Base-by-base conservation (phyloP, 2,329 filamentous ascomycete genomes). In the Aureobasidium musti region DNA sequence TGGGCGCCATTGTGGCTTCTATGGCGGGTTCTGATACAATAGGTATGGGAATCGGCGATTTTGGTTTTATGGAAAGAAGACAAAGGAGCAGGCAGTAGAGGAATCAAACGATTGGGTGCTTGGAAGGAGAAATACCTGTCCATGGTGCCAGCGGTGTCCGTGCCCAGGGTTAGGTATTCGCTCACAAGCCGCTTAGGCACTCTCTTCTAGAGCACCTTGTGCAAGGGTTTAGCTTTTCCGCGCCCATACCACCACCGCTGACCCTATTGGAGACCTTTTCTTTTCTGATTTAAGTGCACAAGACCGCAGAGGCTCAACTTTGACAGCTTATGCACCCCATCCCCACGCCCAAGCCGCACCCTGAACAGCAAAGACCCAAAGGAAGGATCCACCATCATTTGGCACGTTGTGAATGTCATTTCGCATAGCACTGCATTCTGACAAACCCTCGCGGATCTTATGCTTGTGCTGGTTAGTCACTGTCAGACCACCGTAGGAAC, bases 381-480 rank as follows among this genome's bases (percentile, higher is more conserved):
- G 28, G 26, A 53, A 53, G 53, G 21, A 56, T 41, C 53, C 53
- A 56, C 53, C 21, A 28, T 33, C n/a, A 26, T 35, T 56, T 56
- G 53, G 53, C 53, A 39, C 13, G 35, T 17, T 17, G 14, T 6
- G 35, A 39, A 3, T 39, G 35, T 39, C 35, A 39, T 39, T 39
- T 39, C 35, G 35, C 35, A 39, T 39, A 39, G 35, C 35, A 39
- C 11, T 39, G 35, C 35, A 39, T 39, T 39, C 35, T 39, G 35
- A 39, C 17, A 19, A 30, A 21, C 14, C n/a, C 30, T 30, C 28
- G 8, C 19, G 3, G n/a, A 21, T 56, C 13, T 7, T 17, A 19
- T 21, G 8, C n/a, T 53, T 53, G 23, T 21, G 10, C 14, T 33
- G 28, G 49, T 33, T 19, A 26, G 21, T 50, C 47, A 23, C 23